Evolutionary conservation across 768 basidiomycete genomes (phyloP), one percentile per base, ranked within the genome.

Genomic region (Nidularia pulvinata): DNA sequence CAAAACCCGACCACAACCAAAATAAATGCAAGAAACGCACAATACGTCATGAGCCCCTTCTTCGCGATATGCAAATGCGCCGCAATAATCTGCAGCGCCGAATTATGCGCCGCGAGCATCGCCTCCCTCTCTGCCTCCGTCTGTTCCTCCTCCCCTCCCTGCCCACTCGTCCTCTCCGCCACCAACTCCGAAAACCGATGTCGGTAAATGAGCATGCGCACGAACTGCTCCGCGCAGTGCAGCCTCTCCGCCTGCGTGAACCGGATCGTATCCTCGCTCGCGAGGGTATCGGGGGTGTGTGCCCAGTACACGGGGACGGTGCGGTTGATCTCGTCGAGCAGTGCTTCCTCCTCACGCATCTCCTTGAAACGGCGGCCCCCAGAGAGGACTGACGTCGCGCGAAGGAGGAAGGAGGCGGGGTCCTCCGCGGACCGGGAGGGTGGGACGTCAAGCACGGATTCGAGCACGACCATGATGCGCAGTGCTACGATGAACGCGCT

Each of bases 31-130:
- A 54, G 44, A 59, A 36, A 80, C 92, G 72, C 61, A 94, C 92
- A 96, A 62, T 95, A 97, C 5, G 94, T 95, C 93, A 97, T 95
- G 61, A 95, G 60, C 55, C 93, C 85, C 74, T 89, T 89, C 72
- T 88, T 85, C 22, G 93, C 93, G 53, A 95, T 84, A 57, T 92
- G 85, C 57, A 93, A 75, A 68, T 95, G 88, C 34, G 91, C 84
- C 36, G 86, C 80, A 53, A 95, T 84, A 56, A 96, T 89, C 61
- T 89, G 84, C 58, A 95, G 61, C 14, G 93, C 93, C 53, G 88
- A 88, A 44, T 81, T 75, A 61, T 93, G 89, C 5, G 90, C 88
- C 34, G 84, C 78, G 5, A 81, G 73, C 79, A 95, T 86, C 4
- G 91, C 91, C 53, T 91, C 88, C 50, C 79, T 77, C 69, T 97